These are phyloP conservation scores for Capronia epimyces DNA, from an alignment of 2,329 filamentous ascomycete species.

Conservation along the genomic window DNA sequence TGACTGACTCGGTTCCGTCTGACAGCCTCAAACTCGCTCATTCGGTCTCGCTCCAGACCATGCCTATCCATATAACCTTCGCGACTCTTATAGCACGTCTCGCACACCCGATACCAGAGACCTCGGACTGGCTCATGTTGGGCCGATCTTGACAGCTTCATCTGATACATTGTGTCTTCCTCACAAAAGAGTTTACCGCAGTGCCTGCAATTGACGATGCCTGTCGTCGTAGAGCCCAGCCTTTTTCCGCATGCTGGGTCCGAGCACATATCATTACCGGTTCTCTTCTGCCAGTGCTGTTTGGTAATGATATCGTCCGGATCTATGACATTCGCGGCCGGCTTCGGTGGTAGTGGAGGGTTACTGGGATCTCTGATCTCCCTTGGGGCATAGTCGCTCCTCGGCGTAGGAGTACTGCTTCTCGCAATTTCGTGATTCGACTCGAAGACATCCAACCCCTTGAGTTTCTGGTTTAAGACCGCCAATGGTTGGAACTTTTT, in stretches of 20 bases:
- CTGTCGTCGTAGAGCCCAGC: slow-evolving; percentile 66
- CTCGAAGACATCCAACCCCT: slow-evolving; percentile 88
- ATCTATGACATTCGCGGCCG: slow-evolving; percentile 50
- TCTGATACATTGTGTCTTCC: slow-evolving; percentile 98
- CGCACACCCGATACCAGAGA: slow-evolving; percentile 90
- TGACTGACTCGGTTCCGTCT: slow-evolving; percentile 75
- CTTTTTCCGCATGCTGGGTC: slow-evolving; percentile 80
- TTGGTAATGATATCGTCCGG: slow-evolving; percentile 86
- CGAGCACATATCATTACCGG: slow-evolving; percentile 71
- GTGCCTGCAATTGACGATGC: slow-evolving; percentile 85
- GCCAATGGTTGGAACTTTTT: slow-evolving; percentile 90
- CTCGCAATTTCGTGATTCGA: slow-evolving; percentile 66
- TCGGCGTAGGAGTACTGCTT: slow-evolving; percentile 34
- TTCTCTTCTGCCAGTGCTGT: slow-evolving; percentile 79
- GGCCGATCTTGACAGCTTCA: slow-evolving; percentile 88
- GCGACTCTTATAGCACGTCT: slow-evolving; percentile 97
- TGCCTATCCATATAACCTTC: slow-evolving; percentile 90
- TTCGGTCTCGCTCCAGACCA: slow-evolving; percentile 67
- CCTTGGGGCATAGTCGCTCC: slow-evolving; percentile 20
- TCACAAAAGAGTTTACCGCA: slow-evolving; percentile 94
- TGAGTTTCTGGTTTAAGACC: slow-evolving; percentile 86
- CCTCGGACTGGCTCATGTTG: slow-evolving; percentile 84
- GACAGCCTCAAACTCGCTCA: slow-evolving; percentile 62
- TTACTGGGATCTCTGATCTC: slow-evolving; percentile 27
- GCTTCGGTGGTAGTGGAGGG: slow-evolving; percentile 31